Conservation (phyloP, 768 basidiomycete species). For the Suillus weaverae region DNA sequence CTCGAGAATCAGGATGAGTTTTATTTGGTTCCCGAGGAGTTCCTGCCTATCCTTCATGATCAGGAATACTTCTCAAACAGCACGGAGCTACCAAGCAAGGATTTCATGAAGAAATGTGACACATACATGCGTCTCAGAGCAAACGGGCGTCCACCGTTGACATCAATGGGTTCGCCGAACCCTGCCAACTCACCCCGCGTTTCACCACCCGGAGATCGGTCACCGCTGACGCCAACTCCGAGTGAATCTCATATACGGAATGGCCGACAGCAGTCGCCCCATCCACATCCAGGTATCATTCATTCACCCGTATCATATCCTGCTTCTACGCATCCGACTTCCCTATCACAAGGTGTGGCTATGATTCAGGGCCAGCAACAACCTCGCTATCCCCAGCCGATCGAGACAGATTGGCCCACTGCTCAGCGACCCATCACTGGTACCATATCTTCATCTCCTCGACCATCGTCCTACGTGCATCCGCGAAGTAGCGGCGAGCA, state of each 20-base stretch:
- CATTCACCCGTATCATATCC: slow-evolving; percentile 48
- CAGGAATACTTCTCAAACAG: slow-evolving; percentile 90
- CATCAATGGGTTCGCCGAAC: slow-evolving; percentile 29
- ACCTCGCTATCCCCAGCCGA: slow-evolving; percentile 38
- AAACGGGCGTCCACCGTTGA: slow-evolving; percentile 47
- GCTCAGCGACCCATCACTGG: slow-evolving; percentile 41
- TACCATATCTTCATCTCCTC: slow-evolving; percentile 36
- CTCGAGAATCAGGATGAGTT: slow-evolving; percentile 95
- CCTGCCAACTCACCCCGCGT: slow-evolving; percentile 18
- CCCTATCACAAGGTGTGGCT: slow-evolving; percentile 45
- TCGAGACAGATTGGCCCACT: slow-evolving; percentile 44
- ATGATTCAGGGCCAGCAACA: slow-evolving; percentile 45
- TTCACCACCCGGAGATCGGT: slow-evolving; percentile 48
- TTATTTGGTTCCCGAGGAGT: slow-evolving; percentile 92
- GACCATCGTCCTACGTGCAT: slow-evolving; percentile 54
- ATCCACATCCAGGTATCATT: slow-evolving; percentile 38
- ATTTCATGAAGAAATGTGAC: slow-evolving; percentile 94
- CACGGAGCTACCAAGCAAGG: slow-evolving; percentile 89
- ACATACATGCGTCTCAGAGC: slow-evolving; percentile 80
- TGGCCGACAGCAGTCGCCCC: slow-evolving; percentile 41
- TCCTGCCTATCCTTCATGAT: slow-evolving; percentile 82
- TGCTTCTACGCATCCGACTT: slow-evolving; percentile 43
- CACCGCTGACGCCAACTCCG: slow-evolving; percentile 40
- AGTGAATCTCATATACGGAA: slow-evolving; percentile 40
- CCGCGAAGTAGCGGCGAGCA: slow-evolving; percentile 47